These are phyloP conservation scores for Leishmania guyanensis DNA, from an alignment of 208 protist species.

Conservation along the genomic window DNA sequence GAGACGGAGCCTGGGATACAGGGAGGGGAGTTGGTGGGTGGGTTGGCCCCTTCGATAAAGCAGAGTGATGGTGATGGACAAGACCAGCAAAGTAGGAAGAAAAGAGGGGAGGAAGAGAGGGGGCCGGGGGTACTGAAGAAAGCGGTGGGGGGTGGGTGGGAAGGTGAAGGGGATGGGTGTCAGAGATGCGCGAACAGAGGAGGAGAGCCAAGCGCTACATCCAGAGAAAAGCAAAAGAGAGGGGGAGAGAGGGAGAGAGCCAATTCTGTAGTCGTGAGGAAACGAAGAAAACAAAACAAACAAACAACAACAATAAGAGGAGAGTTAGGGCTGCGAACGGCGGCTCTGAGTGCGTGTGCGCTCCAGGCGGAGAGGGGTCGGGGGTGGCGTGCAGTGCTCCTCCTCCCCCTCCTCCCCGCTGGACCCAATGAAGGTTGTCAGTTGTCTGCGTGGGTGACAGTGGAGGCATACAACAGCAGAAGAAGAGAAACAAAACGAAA, in stretches of 20 bases:
- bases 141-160: background rate
- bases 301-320: background rate
- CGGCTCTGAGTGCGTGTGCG: background rate
- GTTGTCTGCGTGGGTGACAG: background rate
- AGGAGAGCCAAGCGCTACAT: no score
- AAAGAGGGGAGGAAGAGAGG: background rate
- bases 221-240: constrained; percentile 6
- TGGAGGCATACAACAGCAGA: background rate
- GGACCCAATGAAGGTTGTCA: background rate
- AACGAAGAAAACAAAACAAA: background rate
- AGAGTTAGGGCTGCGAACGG: background rate
- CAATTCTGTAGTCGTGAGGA: background rate
- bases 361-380: background rate
- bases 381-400: background rate
- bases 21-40: background rate
- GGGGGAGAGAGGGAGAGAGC: background rate
- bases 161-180: background rate
- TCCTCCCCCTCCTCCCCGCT: background rate
- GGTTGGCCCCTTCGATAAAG: background rate
- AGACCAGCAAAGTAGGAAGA: no score
- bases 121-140: background rate
- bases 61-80: no score
- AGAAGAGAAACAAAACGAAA: background rate
- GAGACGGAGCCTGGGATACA: background rate
- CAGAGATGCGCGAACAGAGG: background rate